Conservation (phyloP, 2,329 filamentous ascomycete genomes). For the Colletotrichum tabaci region DNA sequence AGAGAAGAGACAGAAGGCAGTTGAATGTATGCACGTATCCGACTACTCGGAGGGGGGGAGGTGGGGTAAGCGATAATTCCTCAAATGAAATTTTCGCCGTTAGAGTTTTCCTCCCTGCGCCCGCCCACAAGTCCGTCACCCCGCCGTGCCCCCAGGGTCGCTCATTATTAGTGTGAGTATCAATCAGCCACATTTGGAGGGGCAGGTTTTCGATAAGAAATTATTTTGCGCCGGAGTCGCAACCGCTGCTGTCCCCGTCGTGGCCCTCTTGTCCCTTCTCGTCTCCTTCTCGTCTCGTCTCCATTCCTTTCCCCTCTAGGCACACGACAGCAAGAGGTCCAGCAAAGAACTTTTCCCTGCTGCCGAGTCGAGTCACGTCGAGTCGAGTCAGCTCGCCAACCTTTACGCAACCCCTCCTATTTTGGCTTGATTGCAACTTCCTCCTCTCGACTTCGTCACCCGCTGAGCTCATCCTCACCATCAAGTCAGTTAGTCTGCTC, state of each 20-base stretch:
- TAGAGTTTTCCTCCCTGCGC: background rate
- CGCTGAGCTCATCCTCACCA: background rate
- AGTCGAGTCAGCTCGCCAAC: conserved; percentile 5
- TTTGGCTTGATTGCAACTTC: background rate
- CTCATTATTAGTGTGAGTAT: background rate
- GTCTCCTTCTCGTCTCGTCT: conserved; percentile 1
- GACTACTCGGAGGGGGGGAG: conserved; percentile 1
- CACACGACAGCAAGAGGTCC: conserved; percentile 6
- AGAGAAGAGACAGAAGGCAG: too few relatives aligned
- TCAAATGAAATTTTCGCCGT: conserved; percentile 33
- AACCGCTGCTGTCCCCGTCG: background rate
- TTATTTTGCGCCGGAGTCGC: conserved; percentile 29
- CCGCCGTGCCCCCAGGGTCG: conserved; percentile 16
- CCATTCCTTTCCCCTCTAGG: conserved; percentile 7
- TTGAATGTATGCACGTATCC: too few relatives aligned
- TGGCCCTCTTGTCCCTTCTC: background rate
- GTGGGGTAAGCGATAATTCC: conserved; percentile 28
- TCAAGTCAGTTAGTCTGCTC: background rate
- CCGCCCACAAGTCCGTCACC: conserved; percentile 10
- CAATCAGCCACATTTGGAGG: conserved; percentile 30
- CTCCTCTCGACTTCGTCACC: background rate
- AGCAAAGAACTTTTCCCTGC: conserved; percentile 23
- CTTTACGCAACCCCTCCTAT: background rate
- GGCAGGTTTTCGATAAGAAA: conserved; percentile 30
- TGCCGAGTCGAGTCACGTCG: background rate